These are phyloP conservation scores for Amanita inopinata DNA, from an alignment of 768 basidiomycete species.

Conservation along the genomic window DNA sequence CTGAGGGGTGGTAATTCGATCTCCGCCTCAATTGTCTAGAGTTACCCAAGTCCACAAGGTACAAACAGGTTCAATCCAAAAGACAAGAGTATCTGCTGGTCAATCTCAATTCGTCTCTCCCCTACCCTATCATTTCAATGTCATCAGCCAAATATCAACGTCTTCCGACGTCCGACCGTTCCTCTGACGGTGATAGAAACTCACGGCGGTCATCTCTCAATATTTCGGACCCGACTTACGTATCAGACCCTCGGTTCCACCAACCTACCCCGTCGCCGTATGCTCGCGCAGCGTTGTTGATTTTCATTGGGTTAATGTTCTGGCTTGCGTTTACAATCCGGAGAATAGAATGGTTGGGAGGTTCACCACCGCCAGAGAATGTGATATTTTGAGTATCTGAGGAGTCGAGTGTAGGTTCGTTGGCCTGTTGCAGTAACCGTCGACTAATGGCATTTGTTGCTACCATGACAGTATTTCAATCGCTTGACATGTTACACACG, in stretches of 20 bases:
- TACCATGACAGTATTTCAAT: too few relatives aligned
- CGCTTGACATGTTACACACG: too few relatives aligned
- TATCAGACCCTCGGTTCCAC: conserved; percentile 36
- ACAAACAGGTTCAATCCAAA: too few relatives aligned
- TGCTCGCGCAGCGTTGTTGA: conserved; percentile 38
- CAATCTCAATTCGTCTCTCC: too few relatives aligned
- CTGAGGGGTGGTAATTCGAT: too few relatives aligned
- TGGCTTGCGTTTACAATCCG: conserved; percentile 27
- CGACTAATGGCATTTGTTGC: too few relatives aligned
- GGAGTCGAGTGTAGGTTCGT: too few relatives aligned
- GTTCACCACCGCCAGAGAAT: not conserved
- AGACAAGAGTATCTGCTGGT: too few relatives aligned
- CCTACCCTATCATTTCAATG: too few relatives aligned
- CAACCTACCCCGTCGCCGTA: conserved; percentile 39
- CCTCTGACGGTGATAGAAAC: conserved; percentile 1
- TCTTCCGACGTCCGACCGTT: conserved; percentile 8
- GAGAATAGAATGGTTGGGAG: conserved; percentile 18
- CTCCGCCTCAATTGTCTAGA: conserved; percentile 2
- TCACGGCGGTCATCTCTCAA: not conserved
- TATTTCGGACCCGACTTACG: conserved; percentile 14
- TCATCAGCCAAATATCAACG: conserved; percentile 12
- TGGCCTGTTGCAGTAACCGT: too few relatives aligned
- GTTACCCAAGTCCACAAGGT: too few relatives aligned
- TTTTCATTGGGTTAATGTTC: conserved; percentile 30
- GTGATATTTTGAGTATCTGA: conserved; percentile 11